These are phyloP conservation scores for Lithocarpus polystachyus DNA, from an alignment of 306 rosid species.

Conservation along the genomic window DNA sequence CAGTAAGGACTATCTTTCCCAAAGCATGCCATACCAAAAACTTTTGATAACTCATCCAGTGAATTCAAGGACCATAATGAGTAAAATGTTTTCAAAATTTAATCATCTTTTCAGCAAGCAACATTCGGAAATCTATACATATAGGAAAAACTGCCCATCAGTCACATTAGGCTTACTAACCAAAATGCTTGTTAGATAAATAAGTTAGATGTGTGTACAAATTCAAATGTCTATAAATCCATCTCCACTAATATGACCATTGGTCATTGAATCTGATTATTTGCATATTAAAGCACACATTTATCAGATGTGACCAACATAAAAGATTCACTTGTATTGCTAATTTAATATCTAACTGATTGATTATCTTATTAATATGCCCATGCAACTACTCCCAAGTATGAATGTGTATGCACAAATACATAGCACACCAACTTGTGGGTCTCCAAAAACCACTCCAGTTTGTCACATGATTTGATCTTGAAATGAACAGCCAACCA, in stretches of 20 bases:
- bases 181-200: background rate
- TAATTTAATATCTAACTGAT: background rate
- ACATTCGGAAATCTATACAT: background rate
- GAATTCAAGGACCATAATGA: constrained; percentile 3
- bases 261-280: background rate
- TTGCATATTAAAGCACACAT: background rate
- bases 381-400: constrained; percentile 28
- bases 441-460: constrained; percentile 39
- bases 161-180: too few relatives aligned
- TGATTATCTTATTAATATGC: constrained; percentile 2
- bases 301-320: background rate
- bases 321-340: background rate
- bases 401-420: constrained; percentile 31
- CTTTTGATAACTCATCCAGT: too few relatives aligned
- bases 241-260: background rate
- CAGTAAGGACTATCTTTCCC: background rate
- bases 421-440: constrained; percentile 28
- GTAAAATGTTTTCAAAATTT: background rate
- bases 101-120: constrained; percentile 13
- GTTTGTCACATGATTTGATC: constrained; percentile 58
- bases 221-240: constrained; percentile 3
- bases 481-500: constrained; percentile 84
- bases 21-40: constrained; percentile 14
- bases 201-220: constrained; percentile 3
- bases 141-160: too few relatives aligned